A percentile compares a stretch with the other conserved stretches of the same genome.
Conservation (phyloP, 495 filamentous ascomycete genomes). For the Hypoxylon lienhwacheense region DNA sequence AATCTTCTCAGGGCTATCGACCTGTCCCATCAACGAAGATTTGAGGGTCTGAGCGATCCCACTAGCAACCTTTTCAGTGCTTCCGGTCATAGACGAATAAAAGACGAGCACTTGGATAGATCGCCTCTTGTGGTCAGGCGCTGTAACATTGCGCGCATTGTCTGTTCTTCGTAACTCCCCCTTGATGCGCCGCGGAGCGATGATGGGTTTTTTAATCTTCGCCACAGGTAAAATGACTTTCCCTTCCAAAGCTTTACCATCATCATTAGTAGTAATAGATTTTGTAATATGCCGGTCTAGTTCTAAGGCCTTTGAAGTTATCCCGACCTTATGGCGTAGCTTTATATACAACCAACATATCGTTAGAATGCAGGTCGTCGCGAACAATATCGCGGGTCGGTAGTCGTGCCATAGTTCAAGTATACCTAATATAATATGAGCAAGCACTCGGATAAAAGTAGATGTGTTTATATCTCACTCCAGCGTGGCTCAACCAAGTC, state of each 20-base stretch:
- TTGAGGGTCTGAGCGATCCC: slow-evolving; percentile 58
- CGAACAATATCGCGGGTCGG: slow-evolving; percentile 54
- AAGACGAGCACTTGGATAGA: slow-evolving; percentile 79
- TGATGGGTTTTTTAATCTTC: slow-evolving; percentile 25
- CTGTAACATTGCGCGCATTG: slow-evolving; percentile 14
- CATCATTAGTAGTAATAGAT: slow-evolving; percentile 6
- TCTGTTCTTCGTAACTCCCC: slow-evolving; percentile 46
- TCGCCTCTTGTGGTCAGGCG: slow-evolving; percentile 22
- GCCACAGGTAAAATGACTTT: slow-evolving; percentile 15
- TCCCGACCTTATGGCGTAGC: slow-evolving; percentile 10
- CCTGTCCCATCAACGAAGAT: slow-evolving; percentile 30
- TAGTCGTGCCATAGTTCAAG: slow-evolving; percentile 59
- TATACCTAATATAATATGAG: slow-evolving; percentile 43
- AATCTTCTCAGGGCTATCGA: slow-evolving; percentile 13
- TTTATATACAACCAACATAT: slow-evolving; percentile 46
- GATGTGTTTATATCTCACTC: slow-evolving; percentile 2
- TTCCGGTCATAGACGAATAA: slow-evolving; percentile 81
- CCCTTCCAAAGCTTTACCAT: slow-evolving; percentile 26
- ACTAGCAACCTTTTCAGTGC: slow-evolving; percentile 69
- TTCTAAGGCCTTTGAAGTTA: slow-evolving; percentile 9
- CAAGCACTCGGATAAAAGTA: background rate
- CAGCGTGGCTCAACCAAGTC: slow-evolving; percentile 1
- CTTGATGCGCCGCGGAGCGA: slow-evolving; percentile 53
- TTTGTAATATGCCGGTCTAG: slow-evolving; percentile 31
- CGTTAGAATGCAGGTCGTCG: slow-evolving; percentile 43